Conservation (phyloP, 2,329 filamentous ascomycete genomes). For the Nemania sp. region DNA sequence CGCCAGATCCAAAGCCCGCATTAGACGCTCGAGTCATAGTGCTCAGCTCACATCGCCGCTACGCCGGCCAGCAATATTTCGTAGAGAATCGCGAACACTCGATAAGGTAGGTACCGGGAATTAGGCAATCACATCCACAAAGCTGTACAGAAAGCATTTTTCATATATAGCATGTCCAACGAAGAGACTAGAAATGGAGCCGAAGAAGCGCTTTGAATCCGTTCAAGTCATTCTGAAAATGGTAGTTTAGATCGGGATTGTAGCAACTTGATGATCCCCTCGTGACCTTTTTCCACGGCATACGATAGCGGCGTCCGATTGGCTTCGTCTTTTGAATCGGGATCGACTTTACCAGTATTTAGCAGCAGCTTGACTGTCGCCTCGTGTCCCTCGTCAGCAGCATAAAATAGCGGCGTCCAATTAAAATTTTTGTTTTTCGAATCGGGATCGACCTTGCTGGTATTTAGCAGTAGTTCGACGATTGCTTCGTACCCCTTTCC, state of each 20-base stretch:
- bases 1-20: too few relatives aligned
- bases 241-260: not conserved
- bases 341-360: not conserved
- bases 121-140: not conserved
- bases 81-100: not conserved
- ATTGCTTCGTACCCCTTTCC: not conserved
- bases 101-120: not conserved
- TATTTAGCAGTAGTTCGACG: not conserved
- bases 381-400: not conserved
- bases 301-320: not conserved
- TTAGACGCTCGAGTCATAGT: too few relatives aligned
- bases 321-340: not conserved
- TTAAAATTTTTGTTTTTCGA: not conserved
- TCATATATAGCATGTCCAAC: not conserved
- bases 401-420: not conserved
- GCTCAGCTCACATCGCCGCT: not conserved
- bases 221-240: not conserved
- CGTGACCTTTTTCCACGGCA: not conserved
- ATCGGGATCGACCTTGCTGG: not conserved
- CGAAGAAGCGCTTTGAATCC: not conserved
- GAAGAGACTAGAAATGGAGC: not conserved
- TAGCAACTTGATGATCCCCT: not conserved
- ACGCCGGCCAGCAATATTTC: too few relatives aligned
- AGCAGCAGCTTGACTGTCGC: not conserved
- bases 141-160: not conserved